phyloP scores from a whole-genome alignment of 139 green algal species.

The Pedinophyceae sp. region DNA sequence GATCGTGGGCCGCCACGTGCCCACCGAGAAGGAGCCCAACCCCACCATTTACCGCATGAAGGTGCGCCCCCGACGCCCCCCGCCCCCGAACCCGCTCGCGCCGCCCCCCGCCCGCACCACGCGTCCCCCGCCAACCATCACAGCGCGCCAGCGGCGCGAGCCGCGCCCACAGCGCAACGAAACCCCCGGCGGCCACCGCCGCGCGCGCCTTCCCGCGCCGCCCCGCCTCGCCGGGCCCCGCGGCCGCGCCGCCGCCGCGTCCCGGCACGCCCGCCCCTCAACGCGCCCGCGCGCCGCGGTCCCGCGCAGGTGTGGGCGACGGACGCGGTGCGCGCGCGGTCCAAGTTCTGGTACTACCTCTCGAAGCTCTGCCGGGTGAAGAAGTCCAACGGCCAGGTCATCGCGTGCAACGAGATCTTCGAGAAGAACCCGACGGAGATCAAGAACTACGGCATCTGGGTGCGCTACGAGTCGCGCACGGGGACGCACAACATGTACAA shows the following conservation, averaged over 20 bases:
- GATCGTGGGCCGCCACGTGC: slow-evolving; percentile 90
- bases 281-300: too few relatives aligned
- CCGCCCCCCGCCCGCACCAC: too few relatives aligned
- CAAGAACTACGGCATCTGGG: slow-evolving; percentile 99
- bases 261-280: too few relatives aligned
- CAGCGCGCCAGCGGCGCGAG: too few relatives aligned
- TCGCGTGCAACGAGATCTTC: slow-evolving; percentile 95
- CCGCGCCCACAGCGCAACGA: too few relatives aligned
- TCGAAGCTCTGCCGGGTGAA: slow-evolving; percentile 90
- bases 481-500: slow-evolving; percentile 96
- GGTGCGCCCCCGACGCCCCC: too few relatives aligned
- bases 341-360: slow-evolving; percentile 99
- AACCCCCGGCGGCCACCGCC: too few relatives aligned
- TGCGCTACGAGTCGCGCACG: slow-evolving; percentile 91
- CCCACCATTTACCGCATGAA: slow-evolving; percentile 98
- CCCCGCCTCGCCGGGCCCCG: too few relatives aligned
- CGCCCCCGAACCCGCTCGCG: too few relatives aligned
- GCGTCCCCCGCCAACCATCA: too few relatives aligned
- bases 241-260: too few relatives aligned
- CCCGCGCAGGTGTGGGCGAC: slow-evolving; percentile 89
- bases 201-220: too few relatives aligned
- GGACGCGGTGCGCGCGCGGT: slow-evolving; percentile 80
- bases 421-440: slow-evolving; percentile 86
- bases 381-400: slow-evolving; percentile 97
- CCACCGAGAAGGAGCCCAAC: slow-evolving; percentile 63